phyloP scores from a whole-genome alignment of 2,329 filamentous ascomycete genomes.

The Daldinia eschscholtzii region DNA sequence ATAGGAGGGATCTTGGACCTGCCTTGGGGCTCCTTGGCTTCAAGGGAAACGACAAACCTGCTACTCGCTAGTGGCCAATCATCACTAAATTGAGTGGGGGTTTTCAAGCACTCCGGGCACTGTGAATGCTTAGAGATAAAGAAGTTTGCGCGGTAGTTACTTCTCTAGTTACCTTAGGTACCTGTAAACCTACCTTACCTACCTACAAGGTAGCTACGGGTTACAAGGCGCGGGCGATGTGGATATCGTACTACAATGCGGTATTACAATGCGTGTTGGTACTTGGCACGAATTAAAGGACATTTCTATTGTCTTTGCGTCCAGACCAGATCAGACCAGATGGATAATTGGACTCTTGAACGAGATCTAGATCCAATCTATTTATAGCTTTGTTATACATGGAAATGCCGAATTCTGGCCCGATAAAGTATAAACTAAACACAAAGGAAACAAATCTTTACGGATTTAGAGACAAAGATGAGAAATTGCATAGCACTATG shows the following conservation, averaged over 20 bases:
- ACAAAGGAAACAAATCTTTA: background rate
- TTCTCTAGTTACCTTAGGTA: background rate
- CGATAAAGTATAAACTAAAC: background rate
- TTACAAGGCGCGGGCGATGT: background rate
- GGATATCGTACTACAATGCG: background rate
- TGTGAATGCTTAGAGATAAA: background rate
- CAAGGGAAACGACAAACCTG: conserved; percentile 29
- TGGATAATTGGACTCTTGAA: conserved; percentile 1
- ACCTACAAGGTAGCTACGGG: background rate
- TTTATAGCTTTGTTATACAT: conserved; percentile 5
- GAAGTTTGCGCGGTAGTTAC: background rate
- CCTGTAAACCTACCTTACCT: background rate
- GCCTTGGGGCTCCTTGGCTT: conserved; percentile 31
- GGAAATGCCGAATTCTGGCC: background rate
- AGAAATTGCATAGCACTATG: background rate
- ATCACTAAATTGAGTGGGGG: conserved; percentile 36
- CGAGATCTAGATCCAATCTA: conserved; percentile 10
- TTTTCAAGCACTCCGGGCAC: background rate
- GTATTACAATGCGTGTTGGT: background rate
- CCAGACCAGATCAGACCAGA: background rate
- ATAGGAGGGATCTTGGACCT: conserved; percentile 30
- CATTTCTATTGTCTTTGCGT: background rate
- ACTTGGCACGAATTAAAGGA: conserved; percentile 3
- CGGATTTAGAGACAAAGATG: conserved; percentile 7
- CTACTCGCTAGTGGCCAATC: conserved; percentile 25